These are phyloP conservation scores for Cladosporium sp. DNA, from an alignment of 2,329 filamentous ascomycete species.

Conservation along the genomic window DNA sequence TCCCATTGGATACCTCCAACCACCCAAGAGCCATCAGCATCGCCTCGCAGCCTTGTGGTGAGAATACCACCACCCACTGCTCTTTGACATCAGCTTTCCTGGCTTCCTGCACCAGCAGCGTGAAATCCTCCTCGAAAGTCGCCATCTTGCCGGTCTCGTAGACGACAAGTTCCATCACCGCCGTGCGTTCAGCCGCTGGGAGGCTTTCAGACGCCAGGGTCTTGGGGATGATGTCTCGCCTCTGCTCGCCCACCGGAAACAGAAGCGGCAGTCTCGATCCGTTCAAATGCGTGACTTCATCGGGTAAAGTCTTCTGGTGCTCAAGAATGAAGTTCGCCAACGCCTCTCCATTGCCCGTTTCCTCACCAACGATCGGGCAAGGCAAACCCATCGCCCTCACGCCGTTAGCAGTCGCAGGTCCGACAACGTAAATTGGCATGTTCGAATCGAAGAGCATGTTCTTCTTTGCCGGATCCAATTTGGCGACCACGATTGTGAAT, in stretches of 20 bases:
- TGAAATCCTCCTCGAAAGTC: slow-evolving; percentile 69
- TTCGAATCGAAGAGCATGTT: slow-evolving; percentile 40
- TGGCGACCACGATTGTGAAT: slow-evolving; percentile 60
- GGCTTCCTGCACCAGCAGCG: slow-evolving; percentile 39
- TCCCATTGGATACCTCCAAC: slow-evolving; percentile 39
- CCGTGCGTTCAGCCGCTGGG: slow-evolving; percentile 50
- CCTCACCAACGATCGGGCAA: slow-evolving; percentile 67
- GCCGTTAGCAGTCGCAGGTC: slow-evolving; percentile 73
- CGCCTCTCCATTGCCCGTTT: slow-evolving; percentile 79
- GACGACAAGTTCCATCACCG: slow-evolving; percentile 73
- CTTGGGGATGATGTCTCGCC: slow-evolving; percentile 83
- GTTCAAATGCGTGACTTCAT: slow-evolving; percentile 26
- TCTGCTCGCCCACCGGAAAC: slow-evolving; percentile 86
- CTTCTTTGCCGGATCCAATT: slow-evolving; percentile 37
- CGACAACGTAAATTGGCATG: slow-evolving; percentile 71
- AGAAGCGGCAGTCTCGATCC: slow-evolving; percentile 59
- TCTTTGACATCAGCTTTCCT: slow-evolving; percentile 29
- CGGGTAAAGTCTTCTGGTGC: slow-evolving; percentile 58
- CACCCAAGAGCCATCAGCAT: slow-evolving; percentile 54
- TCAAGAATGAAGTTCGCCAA: slow-evolving; percentile 73
- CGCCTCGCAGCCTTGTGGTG: slow-evolving; percentile 57
- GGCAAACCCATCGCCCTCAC: slow-evolving; percentile 52
- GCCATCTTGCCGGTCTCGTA: slow-evolving; percentile 84
- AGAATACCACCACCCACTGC: slow-evolving; percentile 73
- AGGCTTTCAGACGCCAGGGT: slow-evolving; percentile 62